Conservation (phyloP, 331 rosid genomes). For the Rosa hybrid region DNA sequence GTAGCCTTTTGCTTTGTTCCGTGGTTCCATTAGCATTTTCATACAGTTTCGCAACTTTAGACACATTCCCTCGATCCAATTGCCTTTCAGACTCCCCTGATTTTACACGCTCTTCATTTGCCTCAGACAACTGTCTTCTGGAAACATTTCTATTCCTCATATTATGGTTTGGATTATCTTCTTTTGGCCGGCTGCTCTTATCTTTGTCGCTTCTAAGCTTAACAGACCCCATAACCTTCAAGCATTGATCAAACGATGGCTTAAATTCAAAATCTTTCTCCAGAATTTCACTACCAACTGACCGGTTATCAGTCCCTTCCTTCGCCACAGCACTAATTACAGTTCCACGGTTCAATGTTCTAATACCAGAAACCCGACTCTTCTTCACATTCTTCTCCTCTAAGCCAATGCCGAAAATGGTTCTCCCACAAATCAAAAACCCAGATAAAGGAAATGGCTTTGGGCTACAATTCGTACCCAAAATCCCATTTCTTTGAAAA, state of each 20-base stretch:
- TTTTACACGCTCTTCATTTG: conserved; percentile 26
- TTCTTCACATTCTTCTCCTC: conserved; percentile 24
- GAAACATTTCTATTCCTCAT: conserved; percentile 24
- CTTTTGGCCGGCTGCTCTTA: conserved; percentile 29
- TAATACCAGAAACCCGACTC: conserved; percentile 16
- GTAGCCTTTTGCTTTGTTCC: conserved; percentile 30
- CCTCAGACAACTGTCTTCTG: conserved; percentile 26
- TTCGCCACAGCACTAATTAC: conserved; percentile 44
- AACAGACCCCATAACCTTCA: conserved; percentile 80
- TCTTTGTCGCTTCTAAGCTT: conserved; percentile 39
- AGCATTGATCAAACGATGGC: conserved; percentile 76
- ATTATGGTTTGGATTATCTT: conserved; percentile 29
- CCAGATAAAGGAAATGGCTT: conserved; percentile 34
- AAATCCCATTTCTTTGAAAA: conserved; percentile 42
- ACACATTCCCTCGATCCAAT: conserved; percentile 23
- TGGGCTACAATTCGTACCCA: conserved; percentile 25
- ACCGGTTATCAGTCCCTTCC: conserved; percentile 36
- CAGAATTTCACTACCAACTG: conserved; percentile 35
- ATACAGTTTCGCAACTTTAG: conserved; percentile 21
- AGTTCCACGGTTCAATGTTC: conserved; percentile 25
- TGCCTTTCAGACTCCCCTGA: conserved; percentile 20
- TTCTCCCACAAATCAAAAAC: conserved; percentile 38
- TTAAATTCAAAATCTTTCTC: conserved; percentile 58
- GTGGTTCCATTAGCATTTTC: conserved; percentile 19
- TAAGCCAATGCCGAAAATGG: conserved; percentile 35